Conservation (phyloP, 345 rosid species). For the Melaleuca alternifolia region DNA sequence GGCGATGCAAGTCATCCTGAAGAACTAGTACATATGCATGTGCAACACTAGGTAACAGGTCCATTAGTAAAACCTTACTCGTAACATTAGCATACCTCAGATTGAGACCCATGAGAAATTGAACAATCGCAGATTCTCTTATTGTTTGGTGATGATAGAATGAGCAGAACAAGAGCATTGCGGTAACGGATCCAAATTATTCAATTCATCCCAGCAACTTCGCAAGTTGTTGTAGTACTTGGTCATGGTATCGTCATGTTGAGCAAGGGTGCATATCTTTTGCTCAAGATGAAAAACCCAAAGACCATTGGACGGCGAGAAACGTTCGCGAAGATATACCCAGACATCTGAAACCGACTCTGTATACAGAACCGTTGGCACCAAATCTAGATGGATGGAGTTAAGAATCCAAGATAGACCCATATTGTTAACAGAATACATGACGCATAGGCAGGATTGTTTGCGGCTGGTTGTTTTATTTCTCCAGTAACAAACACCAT, state of each 20-base stretch:
- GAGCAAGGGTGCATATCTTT: not conserved
- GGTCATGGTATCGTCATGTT: not conserved
- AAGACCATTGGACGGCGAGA: not conserved
- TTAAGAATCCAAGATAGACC: not conserved
- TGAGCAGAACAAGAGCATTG: not conserved
- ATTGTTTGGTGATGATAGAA: not conserved
- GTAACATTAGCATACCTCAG: no score
- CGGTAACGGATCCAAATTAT: not conserved
- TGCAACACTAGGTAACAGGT: not conserved
- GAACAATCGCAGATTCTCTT: no score
- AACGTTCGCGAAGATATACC: not conserved
- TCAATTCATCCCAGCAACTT: not conserved
- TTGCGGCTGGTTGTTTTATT: no score
- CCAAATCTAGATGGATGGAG: not conserved
- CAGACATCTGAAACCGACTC: rapidly evolving
- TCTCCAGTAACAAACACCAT: no score
- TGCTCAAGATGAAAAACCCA: not conserved
- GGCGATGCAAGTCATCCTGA: not conserved
- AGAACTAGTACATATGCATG: not conserved
- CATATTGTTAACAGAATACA: not conserved
- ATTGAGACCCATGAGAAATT: no score
- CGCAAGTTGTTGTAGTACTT: no score
- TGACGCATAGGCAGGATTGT: no score
- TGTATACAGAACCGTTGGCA: not conserved
- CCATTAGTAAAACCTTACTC: no score